These are phyloP conservation scores for Carex parvula DNA, from an alignment of 176 grass and related monocot species.

Conservation along the genomic window DNA sequence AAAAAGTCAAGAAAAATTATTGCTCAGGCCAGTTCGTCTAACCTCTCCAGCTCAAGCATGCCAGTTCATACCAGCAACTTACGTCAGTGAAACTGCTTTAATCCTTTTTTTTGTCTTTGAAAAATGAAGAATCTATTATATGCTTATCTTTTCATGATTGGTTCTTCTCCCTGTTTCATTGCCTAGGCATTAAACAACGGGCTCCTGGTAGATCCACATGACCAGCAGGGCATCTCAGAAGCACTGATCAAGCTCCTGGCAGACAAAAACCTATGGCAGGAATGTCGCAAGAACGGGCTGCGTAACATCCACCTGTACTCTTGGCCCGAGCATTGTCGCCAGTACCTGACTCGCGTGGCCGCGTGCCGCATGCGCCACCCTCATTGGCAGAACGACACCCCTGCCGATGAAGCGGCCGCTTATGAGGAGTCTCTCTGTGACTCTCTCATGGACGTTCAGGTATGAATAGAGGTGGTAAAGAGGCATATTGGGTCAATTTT, in stretches of 20 bases:
- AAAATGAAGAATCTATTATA: neutral
- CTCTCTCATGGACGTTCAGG: conserved; percentile 75
- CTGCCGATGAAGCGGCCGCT: conserved; percentile 36
- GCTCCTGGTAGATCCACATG: conserved; percentile 76
- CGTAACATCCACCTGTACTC: conserved; percentile 95
- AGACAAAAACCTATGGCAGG: conserved; percentile 90
- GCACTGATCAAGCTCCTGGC: conserved; percentile 82
- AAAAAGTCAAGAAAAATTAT: neutral
- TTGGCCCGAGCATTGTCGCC: conserved; percentile 96
- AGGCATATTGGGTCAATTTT: neutral
- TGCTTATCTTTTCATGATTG: neutral
- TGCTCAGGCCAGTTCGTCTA: neutral
- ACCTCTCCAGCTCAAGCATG: neutral
- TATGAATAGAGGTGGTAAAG: neutral
- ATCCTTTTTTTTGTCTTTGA: neutral
- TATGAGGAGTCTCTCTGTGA: conserved; percentile 63
- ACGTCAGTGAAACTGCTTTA: neutral
- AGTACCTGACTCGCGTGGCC: conserved; percentile 77
- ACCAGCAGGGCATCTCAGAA: conserved; percentile 76
- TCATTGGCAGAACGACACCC: conserved; percentile 81
- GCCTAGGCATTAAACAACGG: conserved; percentile 78
- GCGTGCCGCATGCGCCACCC: conserved; percentile 81
- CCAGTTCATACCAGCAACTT: neutral
- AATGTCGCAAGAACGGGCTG: conserved; percentile 83
- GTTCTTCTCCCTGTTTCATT: neutral